Conservation (phyloP, 1,284 basidiomycete genomes). For the Pseudozyma hubeiensis region DNA sequence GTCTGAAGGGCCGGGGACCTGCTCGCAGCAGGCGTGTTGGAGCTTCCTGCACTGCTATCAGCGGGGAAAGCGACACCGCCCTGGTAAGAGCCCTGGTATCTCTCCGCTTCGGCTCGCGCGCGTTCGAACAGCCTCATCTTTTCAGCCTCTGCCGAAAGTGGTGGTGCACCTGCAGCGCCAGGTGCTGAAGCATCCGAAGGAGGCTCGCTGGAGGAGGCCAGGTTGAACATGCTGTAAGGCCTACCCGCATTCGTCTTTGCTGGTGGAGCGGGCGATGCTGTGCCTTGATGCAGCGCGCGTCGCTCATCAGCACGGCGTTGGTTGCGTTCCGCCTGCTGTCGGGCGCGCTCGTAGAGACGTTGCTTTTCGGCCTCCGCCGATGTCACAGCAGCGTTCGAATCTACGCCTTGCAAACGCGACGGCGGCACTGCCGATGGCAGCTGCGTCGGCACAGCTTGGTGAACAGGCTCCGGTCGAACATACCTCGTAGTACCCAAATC, state of each 20-base stretch:
- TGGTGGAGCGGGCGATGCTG: constrained; percentile 4
- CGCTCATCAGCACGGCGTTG: constrained; percentile 57
- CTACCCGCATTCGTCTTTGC: constrained; percentile 22
- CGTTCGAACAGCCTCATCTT: constrained; percentile 59
- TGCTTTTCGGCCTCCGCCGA: constrained; percentile 63
- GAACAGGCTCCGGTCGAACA: constrained; percentile 37
- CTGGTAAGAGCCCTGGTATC: constrained; percentile 47
- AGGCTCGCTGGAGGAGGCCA: constrained; percentile 15
- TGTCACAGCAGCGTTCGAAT: constrained; percentile 9
- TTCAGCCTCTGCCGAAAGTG: constrained; percentile 49
- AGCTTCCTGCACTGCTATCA: not conserved
- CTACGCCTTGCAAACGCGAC: not conserved
- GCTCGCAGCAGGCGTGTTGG: not conserved
- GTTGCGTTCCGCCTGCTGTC: constrained; percentile 61
- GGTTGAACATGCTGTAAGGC: constrained; percentile 39
- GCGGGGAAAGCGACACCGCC: constrained; percentile 47
- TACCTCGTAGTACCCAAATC: constrained; percentile 26
- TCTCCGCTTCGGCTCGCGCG: constrained; percentile 57
- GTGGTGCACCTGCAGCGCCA: constrained; percentile 1
- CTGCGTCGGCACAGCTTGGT: constrained; percentile 12
- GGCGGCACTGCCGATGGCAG: constrained; percentile 1
- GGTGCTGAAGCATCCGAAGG: constrained; percentile 1
- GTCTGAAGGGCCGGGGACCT: constrained; percentile 5
- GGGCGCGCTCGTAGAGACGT: constrained; percentile 60
- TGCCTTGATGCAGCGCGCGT: constrained; percentile 27